Base-by-base conservation (phyloP, 345 rosid genomes). In the Salix caprea region DNA sequence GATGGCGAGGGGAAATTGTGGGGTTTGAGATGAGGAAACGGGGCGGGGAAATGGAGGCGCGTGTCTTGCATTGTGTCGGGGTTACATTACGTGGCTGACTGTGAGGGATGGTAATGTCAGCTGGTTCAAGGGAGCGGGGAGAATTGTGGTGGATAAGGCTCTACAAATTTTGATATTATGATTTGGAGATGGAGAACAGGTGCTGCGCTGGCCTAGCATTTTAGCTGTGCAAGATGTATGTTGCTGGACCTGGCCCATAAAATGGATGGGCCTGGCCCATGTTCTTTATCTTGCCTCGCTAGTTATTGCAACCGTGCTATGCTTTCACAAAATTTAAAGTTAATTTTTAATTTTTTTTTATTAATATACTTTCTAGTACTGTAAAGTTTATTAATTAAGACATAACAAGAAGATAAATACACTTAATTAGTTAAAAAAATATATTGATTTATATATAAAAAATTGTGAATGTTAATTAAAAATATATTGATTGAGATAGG, bases 11-110 rank as follows among this genome's bases (percentile, higher is more conserved):
- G 70, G 48, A 81, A 72, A 67, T 54, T 61, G 28, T 67, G 74
- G 39, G 71, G 61, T 39, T 69, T 82, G 72, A 78, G 71, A 40
- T 21, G 69, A 32, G 88, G 74, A 72, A 81, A 58, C 5, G 85
- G 28, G 70, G 73, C 26, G 74, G 73, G 83, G 75, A 78, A 76
- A 78, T 74, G 84, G 84, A 88, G 85, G 54, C 42, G 71, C 19
- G 88, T 82, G 78, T 86, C 86, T 67, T 83, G 89, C 92, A 91
- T 89, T 62, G 89, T 83, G 56, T 11, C 1, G 37, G 72, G 68
- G 34, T 36, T 66, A 58, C 83, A 75, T 70, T 66, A 66, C 83
- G 73, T 70, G 77, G 73, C 39, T 67, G 48, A 16, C 54, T 36
- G 75, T 6, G 65, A 34, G 30, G 52, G 65, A 24, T 6, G 39